phyloP scores from a whole-genome alignment of 192 early-diverging fungal species.

The Entrophospora sp. region DNA sequence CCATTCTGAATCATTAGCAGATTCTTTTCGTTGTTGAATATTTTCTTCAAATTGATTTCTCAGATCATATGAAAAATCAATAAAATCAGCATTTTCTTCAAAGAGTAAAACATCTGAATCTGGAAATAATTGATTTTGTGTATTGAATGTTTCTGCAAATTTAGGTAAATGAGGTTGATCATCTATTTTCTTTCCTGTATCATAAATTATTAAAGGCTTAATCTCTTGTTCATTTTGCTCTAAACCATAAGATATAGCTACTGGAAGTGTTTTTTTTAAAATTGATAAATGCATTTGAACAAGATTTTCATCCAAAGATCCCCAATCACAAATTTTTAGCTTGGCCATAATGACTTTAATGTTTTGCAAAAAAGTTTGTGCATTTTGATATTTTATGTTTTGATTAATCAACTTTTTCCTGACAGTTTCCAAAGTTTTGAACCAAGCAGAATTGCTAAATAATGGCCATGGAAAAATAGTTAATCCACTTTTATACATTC shows the following conservation, averaged over 20 bases:
- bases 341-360: conserved; percentile 4
- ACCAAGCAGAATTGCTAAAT: conserved; percentile 11
- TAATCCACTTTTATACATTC: background rate
- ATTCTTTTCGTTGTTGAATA: background rate
- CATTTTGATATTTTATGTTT: background rate
- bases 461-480: conserved; percentile 21
- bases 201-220: background rate
- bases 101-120: background rate
- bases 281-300: conserved; percentile 1
- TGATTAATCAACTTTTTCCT: background rate
- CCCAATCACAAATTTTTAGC: conserved; percentile 18
- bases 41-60: conserved; percentile 2
- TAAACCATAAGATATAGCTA: background rate
- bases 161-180: background rate
- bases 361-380: background rate
- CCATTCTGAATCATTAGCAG: background rate
- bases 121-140: background rate
- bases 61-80: background rate
- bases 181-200: background rate
- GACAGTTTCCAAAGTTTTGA: background rate
- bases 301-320: background rate
- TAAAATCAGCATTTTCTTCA: background rate
- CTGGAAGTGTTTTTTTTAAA: background rate
- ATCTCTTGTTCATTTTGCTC: background rate
- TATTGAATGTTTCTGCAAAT: background rate